A percentile compares a stretch with the other conserved stretches of the same genome.
Evolutionary conservation across 306 rosid genomes (phyloP).

Genomic region (Trifolium repens): DNA sequence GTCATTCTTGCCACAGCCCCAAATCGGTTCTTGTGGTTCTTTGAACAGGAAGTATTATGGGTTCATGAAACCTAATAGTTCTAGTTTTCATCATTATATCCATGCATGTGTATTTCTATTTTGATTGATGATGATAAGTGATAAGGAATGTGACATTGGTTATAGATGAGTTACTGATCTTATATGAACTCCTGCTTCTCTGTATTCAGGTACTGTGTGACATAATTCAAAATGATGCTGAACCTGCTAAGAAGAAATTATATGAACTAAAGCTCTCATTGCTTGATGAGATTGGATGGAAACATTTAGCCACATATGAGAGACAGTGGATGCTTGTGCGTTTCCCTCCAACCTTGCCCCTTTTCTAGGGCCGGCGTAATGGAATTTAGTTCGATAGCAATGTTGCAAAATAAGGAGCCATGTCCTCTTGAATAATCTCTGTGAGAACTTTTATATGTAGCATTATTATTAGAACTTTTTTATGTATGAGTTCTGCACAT

Average conservation of each 20-base stretch:
- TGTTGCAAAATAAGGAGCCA: background rate
- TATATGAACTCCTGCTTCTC: conserved; percentile 21
- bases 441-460: conserved; percentile 13
- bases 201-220: conserved; percentile 66
- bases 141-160: conserved; percentile 23
- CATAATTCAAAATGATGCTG: conserved; percentile 73
- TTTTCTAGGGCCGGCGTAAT: conserved; percentile 51
- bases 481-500: background rate
- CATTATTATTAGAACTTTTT: background rate
- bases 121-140: conserved; percentile 8
- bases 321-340: conserved; percentile 90
- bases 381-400: conserved; percentile 7
- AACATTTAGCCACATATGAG: conserved; percentile 72
- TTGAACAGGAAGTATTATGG: background rate
- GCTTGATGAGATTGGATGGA: conserved; percentile 88
- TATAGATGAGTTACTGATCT: background rate
- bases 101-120: conserved; percentile 15
- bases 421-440: conserved; percentile 13
- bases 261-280: conserved; percentile 79
- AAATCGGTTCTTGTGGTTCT: background rate
- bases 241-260: conserved; percentile 78
- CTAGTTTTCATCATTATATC: conserved; percentile 24
- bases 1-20: too few relatives aligned
- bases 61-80: background rate
- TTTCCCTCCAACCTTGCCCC: conserved; percentile 81